A percentile compares a stretch with the other conserved stretches of the same genome.
phyloP scores from a whole-genome alignment of 176 grass and related monocot species.

The Carex pumila region DNA sequence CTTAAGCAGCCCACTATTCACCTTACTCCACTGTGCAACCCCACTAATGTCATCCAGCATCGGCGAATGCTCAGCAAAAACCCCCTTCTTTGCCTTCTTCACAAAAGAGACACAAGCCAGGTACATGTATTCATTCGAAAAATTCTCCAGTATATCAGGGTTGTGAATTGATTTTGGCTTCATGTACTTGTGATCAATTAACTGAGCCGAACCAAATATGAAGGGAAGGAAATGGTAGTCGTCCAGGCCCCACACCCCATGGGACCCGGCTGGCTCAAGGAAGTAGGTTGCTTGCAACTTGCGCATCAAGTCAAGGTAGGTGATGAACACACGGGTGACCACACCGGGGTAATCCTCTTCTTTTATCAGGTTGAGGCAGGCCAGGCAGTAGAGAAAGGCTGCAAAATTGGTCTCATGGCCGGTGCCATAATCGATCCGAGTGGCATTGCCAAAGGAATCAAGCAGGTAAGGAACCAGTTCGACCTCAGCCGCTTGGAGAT shows the following conservation, averaged over 20 bases:
- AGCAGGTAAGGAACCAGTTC: slow-evolving; percentile 83
- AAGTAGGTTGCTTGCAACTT: slow-evolving; percentile 70
- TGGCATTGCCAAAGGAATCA: slow-evolving; percentile 82
- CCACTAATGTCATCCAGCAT: slow-evolving; percentile 95
- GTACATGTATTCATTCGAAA: slow-evolving; percentile 77
- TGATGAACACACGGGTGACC: slow-evolving; percentile 46
- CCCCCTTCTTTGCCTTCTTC: slow-evolving; percentile 91
- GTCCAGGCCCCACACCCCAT: slow-evolving; percentile 76
- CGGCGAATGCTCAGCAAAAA: slow-evolving; percentile 84
- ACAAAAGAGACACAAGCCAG: slow-evolving; percentile 58
- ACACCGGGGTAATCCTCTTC: slow-evolving; percentile 56
- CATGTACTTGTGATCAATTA: slow-evolving; percentile 98
- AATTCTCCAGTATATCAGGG: slow-evolving; percentile 84
- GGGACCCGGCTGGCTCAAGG: slow-evolving; percentile 86
- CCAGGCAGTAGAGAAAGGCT: slow-evolving; percentile 87
- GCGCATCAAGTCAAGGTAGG: slow-evolving; percentile 70
- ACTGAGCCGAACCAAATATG: slow-evolving; percentile 74
- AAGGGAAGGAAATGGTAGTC: slow-evolving; percentile 90
- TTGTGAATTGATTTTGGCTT: slow-evolving; percentile 97
- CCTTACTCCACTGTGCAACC: slow-evolving; percentile 70
- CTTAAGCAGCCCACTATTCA: slow-evolving; percentile 89
- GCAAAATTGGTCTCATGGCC: slow-evolving; percentile 89
- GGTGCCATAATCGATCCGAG: slow-evolving; percentile 73
- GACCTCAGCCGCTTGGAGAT: slow-evolving; percentile 35
- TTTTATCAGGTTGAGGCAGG: slow-evolving; percentile 55